These are phyloP conservation scores for Amesomyces nigricolor DNA, from an alignment of 2,329 filamentous ascomycete species.

Conservation along the genomic window DNA sequence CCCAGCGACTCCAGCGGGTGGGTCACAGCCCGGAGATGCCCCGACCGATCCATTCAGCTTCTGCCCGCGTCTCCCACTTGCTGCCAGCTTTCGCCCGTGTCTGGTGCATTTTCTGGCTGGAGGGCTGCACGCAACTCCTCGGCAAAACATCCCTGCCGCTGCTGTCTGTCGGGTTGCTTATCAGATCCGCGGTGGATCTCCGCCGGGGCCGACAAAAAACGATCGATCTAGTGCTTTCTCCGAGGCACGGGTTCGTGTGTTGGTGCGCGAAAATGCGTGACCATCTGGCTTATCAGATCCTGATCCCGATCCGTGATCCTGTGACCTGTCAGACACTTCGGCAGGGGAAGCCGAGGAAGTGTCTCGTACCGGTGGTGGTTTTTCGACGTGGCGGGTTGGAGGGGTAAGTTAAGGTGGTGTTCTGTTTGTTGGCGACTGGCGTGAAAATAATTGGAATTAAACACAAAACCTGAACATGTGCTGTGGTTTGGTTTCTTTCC, in stretches of 20 bases:
- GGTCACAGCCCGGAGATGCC: conserved; percentile 10
- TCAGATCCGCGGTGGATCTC: conserved; percentile 20
- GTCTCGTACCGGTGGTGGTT: no score
- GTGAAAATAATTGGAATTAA: no score
- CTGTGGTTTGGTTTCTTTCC: no score
- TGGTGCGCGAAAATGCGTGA: background rate
- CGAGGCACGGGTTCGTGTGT: conserved; percentile 7
- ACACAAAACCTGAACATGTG: no score
- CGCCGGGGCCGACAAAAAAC: conserved; percentile 13
- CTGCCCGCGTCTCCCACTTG: background rate
- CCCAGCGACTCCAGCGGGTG: conserved; percentile 2
- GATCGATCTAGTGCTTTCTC: conserved; percentile 10
- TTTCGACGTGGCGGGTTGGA: no score
- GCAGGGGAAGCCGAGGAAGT: no score
- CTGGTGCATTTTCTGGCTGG: no score
- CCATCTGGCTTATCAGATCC: no score
- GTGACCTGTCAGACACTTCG: no score
- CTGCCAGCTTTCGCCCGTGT: no score
- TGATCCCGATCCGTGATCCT: background rate
- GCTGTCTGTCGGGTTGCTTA: conserved; percentile 10
- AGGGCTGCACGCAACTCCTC: conserved; percentile 1
- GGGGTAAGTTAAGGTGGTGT: no score
- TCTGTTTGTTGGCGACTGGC: no score
- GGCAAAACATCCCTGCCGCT: conserved; percentile 19
- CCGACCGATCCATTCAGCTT: background rate